Evolutionary conservation across 202 grass and related monocot species (phyloP), one percentile per base, ranked within the genome.

Genomic region (Hordeum pubiflorum): DNA sequence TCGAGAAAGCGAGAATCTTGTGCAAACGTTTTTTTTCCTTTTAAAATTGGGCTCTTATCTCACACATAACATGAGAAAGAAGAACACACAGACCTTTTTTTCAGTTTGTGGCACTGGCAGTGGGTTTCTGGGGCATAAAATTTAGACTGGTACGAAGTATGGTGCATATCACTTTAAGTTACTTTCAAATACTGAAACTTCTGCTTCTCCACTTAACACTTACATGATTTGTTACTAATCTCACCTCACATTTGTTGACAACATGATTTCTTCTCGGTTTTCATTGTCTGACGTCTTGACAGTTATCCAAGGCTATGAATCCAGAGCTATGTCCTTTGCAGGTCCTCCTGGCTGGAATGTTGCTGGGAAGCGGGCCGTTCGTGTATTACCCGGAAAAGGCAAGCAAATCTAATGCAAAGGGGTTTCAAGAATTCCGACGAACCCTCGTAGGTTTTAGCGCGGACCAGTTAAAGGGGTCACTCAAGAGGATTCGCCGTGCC

Each of bases 391-490:
- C 24, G 24, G 91, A 62, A 90, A 86, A 90, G 76, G 6, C 83
- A 68, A 14, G 75, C 83, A 39, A 62, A 38, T 66, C 0, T 81
- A 20, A 81, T 89, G 85, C 87, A 26, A 26, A 63, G 94, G 83
- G 3, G 80, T 72, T 78, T 76, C 82, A 86, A 89, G 87, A 74
- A 87, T 91, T 33, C 88, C 91, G 37, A 87, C 83, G 44, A 92
- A 63, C 46, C 72, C 86, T 73, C 87, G 91, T 79, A 94, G 86
- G 65, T 94, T 94, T 79, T 97, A 91, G 72, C 58, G 6, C 14
- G 14, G 32, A 61, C 13, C 59, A 66, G 41, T 59, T 43, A 1
- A 56, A 44, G 18, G 7, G 48, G 9, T 39, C 38, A 1, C 38
- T 39, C 38, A 39, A 29, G 66, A 52, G 52, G 72, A 64, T 55